Conservation (phyloP, 2,329 filamentous ascomycete genomes). For the Aspergillus calidoustus region DNA sequence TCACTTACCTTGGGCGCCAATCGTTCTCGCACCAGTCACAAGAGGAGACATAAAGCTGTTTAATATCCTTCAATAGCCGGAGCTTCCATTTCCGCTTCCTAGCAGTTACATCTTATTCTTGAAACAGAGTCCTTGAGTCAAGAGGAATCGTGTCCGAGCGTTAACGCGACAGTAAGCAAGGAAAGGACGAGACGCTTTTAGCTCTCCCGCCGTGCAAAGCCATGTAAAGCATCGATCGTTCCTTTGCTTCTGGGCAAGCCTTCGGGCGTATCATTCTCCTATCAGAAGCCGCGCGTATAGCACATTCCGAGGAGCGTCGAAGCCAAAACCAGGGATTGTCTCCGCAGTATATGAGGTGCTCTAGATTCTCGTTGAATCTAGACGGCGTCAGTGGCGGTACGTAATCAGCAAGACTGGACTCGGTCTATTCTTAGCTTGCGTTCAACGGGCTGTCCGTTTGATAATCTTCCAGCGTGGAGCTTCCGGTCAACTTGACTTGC, state of each 20-base stretch:
- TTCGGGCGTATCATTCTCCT: conserved; percentile 2
- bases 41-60: not conserved
- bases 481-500: not conserved
- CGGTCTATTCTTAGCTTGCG: not conserved
- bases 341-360: not conserved
- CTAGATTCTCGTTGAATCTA: not conserved
- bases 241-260: conserved; percentile 3
- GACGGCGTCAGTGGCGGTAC: not conserved
- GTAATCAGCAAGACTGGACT: not conserved
- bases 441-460: not conserved
- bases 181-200: not conserved
- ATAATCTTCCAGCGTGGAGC: not conserved
- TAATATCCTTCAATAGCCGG: not conserved
- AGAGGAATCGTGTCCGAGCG: not conserved
- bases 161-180: not conserved
- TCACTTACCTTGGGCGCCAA: not conserved
- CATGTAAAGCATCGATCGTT: conserved; percentile 7
- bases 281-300: not conserved
- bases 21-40: not conserved
- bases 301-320: not conserved
- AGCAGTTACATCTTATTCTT: not conserved
- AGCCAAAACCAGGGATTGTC: not conserved
- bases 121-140: not conserved
- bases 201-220: conserved; percentile 2
- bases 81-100: not conserved